phyloP scores from a whole-genome alignment of 2,329 filamentous ascomycete species.

The Apiospora hydei region DNA sequence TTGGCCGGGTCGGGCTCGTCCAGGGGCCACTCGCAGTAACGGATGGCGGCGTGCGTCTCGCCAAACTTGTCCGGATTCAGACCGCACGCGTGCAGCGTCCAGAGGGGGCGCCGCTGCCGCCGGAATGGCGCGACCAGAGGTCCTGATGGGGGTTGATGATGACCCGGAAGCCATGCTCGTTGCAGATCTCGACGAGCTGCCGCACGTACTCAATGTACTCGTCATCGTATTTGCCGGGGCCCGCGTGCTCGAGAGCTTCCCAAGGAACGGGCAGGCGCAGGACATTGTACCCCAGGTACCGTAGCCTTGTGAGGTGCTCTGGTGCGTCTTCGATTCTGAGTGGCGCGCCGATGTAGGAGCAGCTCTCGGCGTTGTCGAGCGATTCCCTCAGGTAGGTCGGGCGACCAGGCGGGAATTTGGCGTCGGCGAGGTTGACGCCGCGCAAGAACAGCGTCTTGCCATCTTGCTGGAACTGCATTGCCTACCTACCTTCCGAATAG shows the following conservation, averaged over 20 bases:
- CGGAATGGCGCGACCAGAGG: slow-evolving; percentile 36
- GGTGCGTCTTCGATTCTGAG: slow-evolving; percentile 32
- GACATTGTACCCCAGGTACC: slow-evolving; percentile 34
- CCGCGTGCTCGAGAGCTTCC: slow-evolving; percentile 36
- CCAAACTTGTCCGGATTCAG: slow-evolving; percentile 34
- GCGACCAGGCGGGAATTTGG: slow-evolving; percentile 31
- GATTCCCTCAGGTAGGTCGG: slow-evolving; percentile 32
- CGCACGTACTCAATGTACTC: slow-evolving; percentile 33
- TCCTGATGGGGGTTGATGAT: slow-evolving; percentile 38
- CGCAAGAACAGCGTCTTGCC: slow-evolving; percentile 34
- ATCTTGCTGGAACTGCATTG: slow-evolving; percentile 28
- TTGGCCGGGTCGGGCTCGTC: slow-evolving; percentile 27
- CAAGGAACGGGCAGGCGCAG: slow-evolving; percentile 34
- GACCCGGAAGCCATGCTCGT: slow-evolving; percentile 33
- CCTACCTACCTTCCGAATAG: slow-evolving; percentile 6
- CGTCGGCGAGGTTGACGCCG: slow-evolving; percentile 36
- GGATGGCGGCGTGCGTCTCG: slow-evolving; percentile 34
- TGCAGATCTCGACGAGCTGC: slow-evolving; percentile 31
- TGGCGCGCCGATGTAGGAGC: slow-evolving; percentile 30
- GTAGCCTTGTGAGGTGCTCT: slow-evolving; percentile 31
- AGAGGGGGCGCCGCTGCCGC: slow-evolving; percentile 36
- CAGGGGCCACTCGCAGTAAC: slow-evolving; percentile 35
- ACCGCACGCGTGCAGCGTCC: slow-evolving; percentile 37
- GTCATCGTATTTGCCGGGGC: slow-evolving; percentile 36
- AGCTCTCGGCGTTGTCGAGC: slow-evolving; percentile 28